Evolutionary conservation across 495 filamentous ascomycete species (phyloP).

Genomic region (Neurospora discreta): DNA sequence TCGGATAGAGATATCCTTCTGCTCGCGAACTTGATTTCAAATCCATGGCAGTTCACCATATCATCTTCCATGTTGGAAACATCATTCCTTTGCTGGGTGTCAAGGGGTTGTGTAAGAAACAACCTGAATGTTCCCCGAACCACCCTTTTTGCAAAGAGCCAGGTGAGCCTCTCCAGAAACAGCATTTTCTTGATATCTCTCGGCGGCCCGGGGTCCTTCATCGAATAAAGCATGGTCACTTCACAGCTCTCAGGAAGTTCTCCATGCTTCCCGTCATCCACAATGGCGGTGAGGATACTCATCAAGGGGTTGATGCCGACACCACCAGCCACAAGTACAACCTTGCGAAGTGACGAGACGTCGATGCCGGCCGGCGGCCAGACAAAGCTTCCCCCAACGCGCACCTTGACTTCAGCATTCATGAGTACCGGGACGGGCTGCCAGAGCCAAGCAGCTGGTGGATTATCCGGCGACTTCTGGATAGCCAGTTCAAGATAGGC

Average conservation of each 20-base stretch:
- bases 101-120: slow-evolving; percentile 21
- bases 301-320: slow-evolving; percentile 68
- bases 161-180: slow-evolving; percentile 33
- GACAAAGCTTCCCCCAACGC: slow-evolving; percentile 70
- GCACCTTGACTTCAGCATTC: slow-evolving; percentile 46
- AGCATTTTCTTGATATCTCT: slow-evolving; percentile 18
- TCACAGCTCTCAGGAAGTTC: neutral
- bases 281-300: slow-evolving; percentile 33
- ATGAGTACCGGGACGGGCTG: slow-evolving; percentile 39
- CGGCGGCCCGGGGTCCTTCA: slow-evolving; percentile 23
- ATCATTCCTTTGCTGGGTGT: neutral
- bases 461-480: slow-evolving; percentile 16
- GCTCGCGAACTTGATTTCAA: slow-evolving; percentile 25
- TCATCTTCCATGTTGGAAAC: slow-evolving; percentile 2
- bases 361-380: slow-evolving; percentile 50
- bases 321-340: slow-evolving; percentile 70
- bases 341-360: slow-evolving; percentile 32
- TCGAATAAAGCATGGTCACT: slow-evolving; percentile 25
- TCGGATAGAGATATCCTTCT: slow-evolving; percentile 44
- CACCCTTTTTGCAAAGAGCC: slow-evolving; percentile 18
- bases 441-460: slow-evolving; percentile 67
- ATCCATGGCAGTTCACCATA: slow-evolving; percentile 10
- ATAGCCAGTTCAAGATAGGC: slow-evolving; percentile 19
- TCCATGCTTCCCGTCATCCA: slow-evolving; percentile 8
- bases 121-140: slow-evolving; percentile 21